A percentile compares a stretch with the other conserved stretches of the same genome.
These are phyloP conservation scores for Cladosporium colombiae DNA, from an alignment of 2,329 filamentous ascomycete genomes.

Conservation along the genomic window DNA sequence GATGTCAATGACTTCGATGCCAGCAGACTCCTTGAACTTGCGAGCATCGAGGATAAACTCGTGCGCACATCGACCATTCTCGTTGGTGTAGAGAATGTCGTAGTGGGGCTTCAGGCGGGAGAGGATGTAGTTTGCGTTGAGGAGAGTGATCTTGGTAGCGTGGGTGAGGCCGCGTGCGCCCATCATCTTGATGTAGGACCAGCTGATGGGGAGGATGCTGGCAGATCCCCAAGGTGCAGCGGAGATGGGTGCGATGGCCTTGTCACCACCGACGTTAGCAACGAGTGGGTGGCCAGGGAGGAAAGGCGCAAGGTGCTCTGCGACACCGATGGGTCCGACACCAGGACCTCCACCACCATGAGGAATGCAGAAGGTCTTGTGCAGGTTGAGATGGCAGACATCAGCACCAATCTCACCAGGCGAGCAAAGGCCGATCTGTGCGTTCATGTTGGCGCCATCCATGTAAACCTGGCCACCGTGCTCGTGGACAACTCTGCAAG, in stretches of 20 bases:
- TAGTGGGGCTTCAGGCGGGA: conserved; percentile 83
- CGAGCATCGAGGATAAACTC: conserved; percentile 95
- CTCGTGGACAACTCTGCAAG: conserved; percentile 80
- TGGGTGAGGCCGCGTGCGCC: conserved; percentile 77
- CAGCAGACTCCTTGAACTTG: conserved; percentile 77
- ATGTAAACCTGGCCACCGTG: conserved; percentile 95
- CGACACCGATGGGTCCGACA: conserved; percentile 91
- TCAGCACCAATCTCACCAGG: conserved; percentile 94
- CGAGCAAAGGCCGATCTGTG: conserved; percentile 92
- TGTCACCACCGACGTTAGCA: conserved; percentile 54
- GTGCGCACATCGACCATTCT: conserved; percentile 84
- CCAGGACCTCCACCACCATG: conserved; percentile 93
- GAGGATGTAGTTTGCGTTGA: conserved; percentile 97
- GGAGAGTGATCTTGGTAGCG: conserved; percentile 86
- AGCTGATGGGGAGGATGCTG: conserved; percentile 89
- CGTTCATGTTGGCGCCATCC: conserved; percentile 99
- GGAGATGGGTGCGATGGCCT: conserved; percentile 70
- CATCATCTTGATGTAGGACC: conserved; percentile 96
- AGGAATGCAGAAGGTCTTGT: conserved; percentile 99
- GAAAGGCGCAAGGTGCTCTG: conserved; percentile 73
- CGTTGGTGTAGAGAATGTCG: conserved; percentile 90
- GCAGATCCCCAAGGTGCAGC: conserved; percentile 86
- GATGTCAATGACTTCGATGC: conserved; percentile 89
- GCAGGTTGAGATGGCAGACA: conserved; percentile 93
- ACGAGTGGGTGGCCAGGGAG: conserved; percentile 71